Base-by-base conservation (phyloP, 768 basidiomycete genomes). In the Artomyces pyxidatus region DNA sequence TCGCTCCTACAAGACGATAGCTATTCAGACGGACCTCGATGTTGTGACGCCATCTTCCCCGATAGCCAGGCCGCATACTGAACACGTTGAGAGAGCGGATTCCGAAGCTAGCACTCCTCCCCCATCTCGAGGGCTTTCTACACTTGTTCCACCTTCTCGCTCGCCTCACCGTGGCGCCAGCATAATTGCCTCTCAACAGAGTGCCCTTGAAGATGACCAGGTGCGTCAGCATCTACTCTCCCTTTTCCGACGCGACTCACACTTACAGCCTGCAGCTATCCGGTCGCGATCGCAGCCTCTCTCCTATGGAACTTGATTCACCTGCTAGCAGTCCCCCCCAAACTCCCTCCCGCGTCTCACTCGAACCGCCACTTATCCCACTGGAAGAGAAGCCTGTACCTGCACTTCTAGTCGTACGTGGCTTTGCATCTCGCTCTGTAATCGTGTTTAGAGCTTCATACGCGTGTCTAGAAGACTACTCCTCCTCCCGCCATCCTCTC, bases 291-390 rank as follows among this genome's bases (percentile, higher is more conserved):
- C 66, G 76, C 49, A 82, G 75, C 62, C 65, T 78, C 40, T 78
- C 78, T 42, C 79, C 78, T 1, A 81, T 80, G 78, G 82, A 81
- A 47, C 68, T 82, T 37, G 78, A 75, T 54, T 78, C 78, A 6
- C 60, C 71, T 6, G 54, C 65, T 16, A 71, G 67, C 51, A 70
- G 69, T 9, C 69, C 71, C 29, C 52, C 63, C 38, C 63, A 55
- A 46, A 57, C 56, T 3, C 49, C 62, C 26, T 26, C 42, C 16
- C 45, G 30, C 23, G 50, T 28, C 6, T 25, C 27, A 14, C 22
- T 45, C 16, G 45, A 46, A 17, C 14, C 47, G 28, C 9, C 11
- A 3, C 19, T 12, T 41, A 14, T 27, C 11, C n/a, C 47, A 7
- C 2, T 29, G 30, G 32, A 47, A 25, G 10, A 27, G n/a, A 59